Evolutionary conservation across 1,284 basidiomycete genomes (phyloP), one percentile per base, ranked within the genome.

Genomic region (Ganoderma resinaceum): DNA sequence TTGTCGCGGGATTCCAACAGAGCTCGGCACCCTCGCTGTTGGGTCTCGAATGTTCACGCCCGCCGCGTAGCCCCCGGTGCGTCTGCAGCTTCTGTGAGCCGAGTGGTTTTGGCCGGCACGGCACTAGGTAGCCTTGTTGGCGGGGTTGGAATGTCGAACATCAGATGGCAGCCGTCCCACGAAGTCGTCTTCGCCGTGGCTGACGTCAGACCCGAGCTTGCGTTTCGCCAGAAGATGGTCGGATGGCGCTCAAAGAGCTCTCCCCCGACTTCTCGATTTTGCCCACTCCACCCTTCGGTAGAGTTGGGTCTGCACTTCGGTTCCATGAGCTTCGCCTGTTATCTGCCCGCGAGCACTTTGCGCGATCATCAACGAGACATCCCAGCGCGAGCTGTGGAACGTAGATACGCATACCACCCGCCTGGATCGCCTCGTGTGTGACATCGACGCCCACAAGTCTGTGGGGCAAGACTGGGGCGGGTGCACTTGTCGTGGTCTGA

Each of bases 391-490:
- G 35, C 37, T 23, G 35, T 37, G 58, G 18, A 2, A 5, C 37
- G 38, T 38, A 23, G 14, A 37, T 38, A n/a, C 23, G 11, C 52
- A 31, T 43, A 33, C 49, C 46, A 23, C 33, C 26, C 33, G 63
- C 37, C 57, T 37, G 61, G 62, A 29, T 33, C 40, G 68, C 23
- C 52, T 49, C 9, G 46, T 12, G 46, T 33, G 65, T 59, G 65
- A 66, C 68, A 66, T 65, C 62, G 68, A 66, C 68, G 59, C 68
- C 68, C 68, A 69, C 68, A 69, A 69, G 55, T 58, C 61, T 69
- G 12, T 49, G 46, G n/a, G n/a, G 52, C 52, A 55, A 26, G 52
- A 31, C 52, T 55, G 16, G 29, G 29, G 16, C 52, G 52, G 52
- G 29, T 55, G 52, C 29, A 55, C 18, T 40, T 52, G 52, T 55